Base-by-base conservation (phyloP, 2,329 filamentous ascomycete genomes). In the Capronia coronata region DNA sequence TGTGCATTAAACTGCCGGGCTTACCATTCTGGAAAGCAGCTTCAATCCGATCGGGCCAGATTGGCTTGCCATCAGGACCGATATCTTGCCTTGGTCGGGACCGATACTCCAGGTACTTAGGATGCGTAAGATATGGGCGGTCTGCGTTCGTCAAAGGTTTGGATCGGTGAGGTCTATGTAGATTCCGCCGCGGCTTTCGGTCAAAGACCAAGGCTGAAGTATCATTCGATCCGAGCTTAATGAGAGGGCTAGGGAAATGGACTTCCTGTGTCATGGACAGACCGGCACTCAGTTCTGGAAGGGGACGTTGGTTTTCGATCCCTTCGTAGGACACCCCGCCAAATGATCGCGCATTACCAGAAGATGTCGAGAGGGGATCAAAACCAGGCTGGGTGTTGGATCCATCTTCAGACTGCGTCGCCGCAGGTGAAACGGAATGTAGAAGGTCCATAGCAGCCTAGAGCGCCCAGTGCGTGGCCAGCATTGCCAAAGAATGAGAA, bases 11-110 rank as follows among this genome's bases (percentile, higher is more conserved):
- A 8, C 27, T 21, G n/a, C 11, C 14, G 5, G 40, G 47, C 61
- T 62, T 56, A 73, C 71, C 71, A 59, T 72, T 67, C 56, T 72
- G 70, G 55, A 74, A 74, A 29, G 71, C 70, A 59, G 71, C 68
- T 55, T 74, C 71, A 42, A 73, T 60, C 47, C 65, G 62, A 57
- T 73, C 70, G 19, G 70, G 68, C 71, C 71, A 74, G 18, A 71
- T 67, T 19, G 67, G 63, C 49, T 70, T 69, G 8, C 65, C 67
- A 60, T 71, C 67, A 51, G 70, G 68, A 22, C 67, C 68, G 51
- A 66, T 68, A 49, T 71, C 67, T 39, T 68, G 65, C 43, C 67
- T 65, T 56, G 70, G 70, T 23, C 69, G 66, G 48, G 64, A 62
- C 39, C 69, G 62, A 55, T 73, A 73, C 52, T 69, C 65, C 39